phyloP scores from a whole-genome alignment of 805 yeast genomes.

The Candida maesae region DNA sequence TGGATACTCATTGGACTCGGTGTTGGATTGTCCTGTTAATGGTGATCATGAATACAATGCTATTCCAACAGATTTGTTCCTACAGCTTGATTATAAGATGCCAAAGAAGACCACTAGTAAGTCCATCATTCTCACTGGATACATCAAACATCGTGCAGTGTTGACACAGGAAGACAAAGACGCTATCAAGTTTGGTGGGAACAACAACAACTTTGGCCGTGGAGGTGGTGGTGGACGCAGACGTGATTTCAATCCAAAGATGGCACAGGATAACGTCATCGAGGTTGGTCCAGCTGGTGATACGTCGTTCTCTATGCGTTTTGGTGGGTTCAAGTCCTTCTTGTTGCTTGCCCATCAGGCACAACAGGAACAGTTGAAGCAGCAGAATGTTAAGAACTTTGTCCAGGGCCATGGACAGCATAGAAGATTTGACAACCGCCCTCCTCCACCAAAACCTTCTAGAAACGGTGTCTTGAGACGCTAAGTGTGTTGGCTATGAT shows the following conservation, averaged over 20 bases:
- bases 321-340: constrained; percentile 49
- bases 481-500: no score
- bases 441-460: constrained; percentile 24
- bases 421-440: constrained; percentile 6
- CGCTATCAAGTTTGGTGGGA: constrained; percentile 37
- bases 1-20: constrained; percentile 30
- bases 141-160: constrained; percentile 54
- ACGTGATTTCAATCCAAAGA: constrained; percentile 25
- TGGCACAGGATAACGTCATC: constrained; percentile 35
- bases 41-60: constrained; percentile 33
- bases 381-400: constrained; percentile 13
- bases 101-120: constrained; percentile 60
- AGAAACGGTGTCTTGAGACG: constrained; percentile 26
- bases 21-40: constrained; percentile 32
- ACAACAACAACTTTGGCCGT: not conserved
- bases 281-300: constrained; percentile 47
- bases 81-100: constrained; percentile 52
- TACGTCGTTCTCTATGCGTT: constrained; percentile 42
- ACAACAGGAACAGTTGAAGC: constrained; percentile 15
- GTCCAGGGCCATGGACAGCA: constrained; percentile 14
- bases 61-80: constrained; percentile 37
- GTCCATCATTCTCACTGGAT: constrained; percentile 82
- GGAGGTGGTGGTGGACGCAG: constrained; percentile 30
- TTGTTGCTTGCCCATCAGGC: constrained; percentile 24
- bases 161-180: constrained; percentile 70